Conservation (phyloP, 1,284 basidiomycete genomes). For the Cutaneotrichosporon mucoides region DNA sequence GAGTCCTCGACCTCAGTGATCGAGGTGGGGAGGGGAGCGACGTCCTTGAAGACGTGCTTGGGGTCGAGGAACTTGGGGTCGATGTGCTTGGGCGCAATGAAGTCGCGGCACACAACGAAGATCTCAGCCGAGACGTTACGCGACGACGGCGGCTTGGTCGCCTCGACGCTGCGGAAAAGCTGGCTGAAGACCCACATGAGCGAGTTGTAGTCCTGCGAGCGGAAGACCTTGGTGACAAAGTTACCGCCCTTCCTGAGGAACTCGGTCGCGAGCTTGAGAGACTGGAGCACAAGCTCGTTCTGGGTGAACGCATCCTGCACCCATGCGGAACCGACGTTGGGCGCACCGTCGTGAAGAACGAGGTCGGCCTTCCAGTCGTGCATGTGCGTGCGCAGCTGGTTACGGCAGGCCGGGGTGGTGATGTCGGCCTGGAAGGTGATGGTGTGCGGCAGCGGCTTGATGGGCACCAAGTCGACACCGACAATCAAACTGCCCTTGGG, state of each 20-base stretch:
- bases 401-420: slow-evolving; percentile 85
- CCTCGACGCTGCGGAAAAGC: slow-evolving; percentile 93
- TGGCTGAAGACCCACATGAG: slow-evolving; percentile 99
- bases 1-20: slow-evolving; percentile 27
- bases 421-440: slow-evolving; percentile 94
- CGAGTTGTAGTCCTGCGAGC: slow-evolving; percentile 97
- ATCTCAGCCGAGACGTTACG: slow-evolving; percentile 99
- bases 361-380: slow-evolving; percentile 99
- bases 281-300: slow-evolving; percentile 93
- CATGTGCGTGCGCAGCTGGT: slow-evolving; percentile 77
- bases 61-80: slow-evolving; percentile 99
- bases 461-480: slow-evolving; percentile 95
- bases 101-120: slow-evolving; percentile 97
- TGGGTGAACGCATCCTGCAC: slow-evolving; percentile 98
- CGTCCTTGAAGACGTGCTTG: slow-evolving; percentile 95
- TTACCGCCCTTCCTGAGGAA: slow-evolving; percentile 91
- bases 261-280: slow-evolving; percentile 92
- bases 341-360: slow-evolving; percentile 99
- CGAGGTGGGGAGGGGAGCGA: slow-evolving; percentile 52
- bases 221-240: slow-evolving; percentile 98
- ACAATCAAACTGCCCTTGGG: slow-evolving; percentile 90
- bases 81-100: slow-evolving; percentile 89
- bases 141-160: slow-evolving; percentile 97
- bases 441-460: slow-evolving; percentile 91
- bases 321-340: slow-evolving; percentile 99